These are phyloP conservation scores for Thalassiosira exigua DNA, from an alignment of 352 stramenopile species.

Conservation along the genomic window DNA sequence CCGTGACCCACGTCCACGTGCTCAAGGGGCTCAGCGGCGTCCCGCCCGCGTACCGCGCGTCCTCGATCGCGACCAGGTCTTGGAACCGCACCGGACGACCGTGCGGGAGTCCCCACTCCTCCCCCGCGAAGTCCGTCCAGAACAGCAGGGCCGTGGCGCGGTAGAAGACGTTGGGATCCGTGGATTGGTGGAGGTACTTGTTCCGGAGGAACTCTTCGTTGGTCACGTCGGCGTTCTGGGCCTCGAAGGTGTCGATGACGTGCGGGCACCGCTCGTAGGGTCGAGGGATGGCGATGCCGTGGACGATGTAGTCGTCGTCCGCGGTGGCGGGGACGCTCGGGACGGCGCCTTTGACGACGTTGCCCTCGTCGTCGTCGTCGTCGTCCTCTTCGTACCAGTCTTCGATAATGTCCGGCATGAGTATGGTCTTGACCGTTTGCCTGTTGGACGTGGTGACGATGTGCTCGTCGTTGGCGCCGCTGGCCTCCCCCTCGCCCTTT, in stretches of 20 bases:
- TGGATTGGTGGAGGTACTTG: slow-evolving; percentile 44
- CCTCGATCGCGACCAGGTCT: slow-evolving; percentile 35
- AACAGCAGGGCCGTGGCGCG: slow-evolving; percentile 65
- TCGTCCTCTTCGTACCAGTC: neutral
- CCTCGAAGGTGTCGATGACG: slow-evolving; percentile 50
- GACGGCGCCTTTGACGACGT: neutral
- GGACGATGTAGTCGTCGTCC: neutral
- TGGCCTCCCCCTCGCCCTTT: neutral
- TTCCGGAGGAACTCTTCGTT: slow-evolving; percentile 31
- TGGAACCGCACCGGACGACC: slow-evolving; percentile 34
- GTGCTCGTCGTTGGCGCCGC: neutral
- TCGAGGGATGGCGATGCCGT: slow-evolving; percentile 12
- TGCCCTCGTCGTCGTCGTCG: neutral
- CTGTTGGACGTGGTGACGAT: neutral
- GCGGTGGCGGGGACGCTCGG: neutral
- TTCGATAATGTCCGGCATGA: neutral
- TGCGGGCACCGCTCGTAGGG: slow-evolving; percentile 35
- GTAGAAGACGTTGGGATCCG: slow-evolving; percentile 67
- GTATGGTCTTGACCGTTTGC: neutral
- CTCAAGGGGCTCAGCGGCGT: slow-evolving; percentile 43
- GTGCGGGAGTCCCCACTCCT: slow-evolving; percentile 41
- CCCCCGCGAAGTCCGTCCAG: slow-evolving; percentile 61
- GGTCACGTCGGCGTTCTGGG: slow-evolving; percentile 23
- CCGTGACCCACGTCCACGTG: slow-evolving; percentile 73
- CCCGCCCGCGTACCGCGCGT: slow-evolving; percentile 47